Conservation (phyloP, 2,329 filamentous ascomycete genomes). For the Epichloe aotearoae region DNA sequence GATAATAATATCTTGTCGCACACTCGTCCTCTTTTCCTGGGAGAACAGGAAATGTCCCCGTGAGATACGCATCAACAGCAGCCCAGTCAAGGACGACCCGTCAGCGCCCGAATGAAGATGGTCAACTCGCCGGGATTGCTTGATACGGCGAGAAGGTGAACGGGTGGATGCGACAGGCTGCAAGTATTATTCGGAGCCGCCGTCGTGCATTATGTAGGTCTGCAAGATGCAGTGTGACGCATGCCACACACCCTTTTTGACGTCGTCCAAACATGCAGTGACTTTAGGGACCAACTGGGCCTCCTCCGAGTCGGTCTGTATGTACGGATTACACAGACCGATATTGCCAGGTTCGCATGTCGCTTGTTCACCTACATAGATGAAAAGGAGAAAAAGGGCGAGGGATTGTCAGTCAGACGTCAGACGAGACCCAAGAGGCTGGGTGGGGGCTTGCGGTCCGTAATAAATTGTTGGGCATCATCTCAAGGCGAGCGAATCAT, state of each 20-base stretch:
- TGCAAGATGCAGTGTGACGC: neutral
- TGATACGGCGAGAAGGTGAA: no score
- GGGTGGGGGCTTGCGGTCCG: no score
- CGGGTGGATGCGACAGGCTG: neutral
- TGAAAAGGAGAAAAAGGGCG: neutral
- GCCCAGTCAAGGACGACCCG: no score
- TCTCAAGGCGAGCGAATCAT: no score
- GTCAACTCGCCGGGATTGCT: no score
- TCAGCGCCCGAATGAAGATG: no score
- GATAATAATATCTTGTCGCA: no score
- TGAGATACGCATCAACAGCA: no score
- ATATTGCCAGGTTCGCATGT: neutral
- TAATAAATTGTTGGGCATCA: no score
- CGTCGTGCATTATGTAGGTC: neutral
- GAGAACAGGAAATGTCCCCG: no score
- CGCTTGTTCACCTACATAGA: neutral
- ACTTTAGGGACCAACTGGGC: neutral
- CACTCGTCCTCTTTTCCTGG: no score
- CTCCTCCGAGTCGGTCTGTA: neutral
- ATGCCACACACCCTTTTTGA: neutral
- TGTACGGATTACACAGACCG: neutral
- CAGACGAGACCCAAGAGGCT: neutral
- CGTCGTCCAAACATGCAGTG: neutral
- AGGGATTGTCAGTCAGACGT: no score
- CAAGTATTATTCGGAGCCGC: neutral